Evolutionary conservation across 2,329 filamentous ascomycete genomes (phyloP), one percentile per base, ranked within the genome.

Genomic region (Knufia fluminis): DNA sequence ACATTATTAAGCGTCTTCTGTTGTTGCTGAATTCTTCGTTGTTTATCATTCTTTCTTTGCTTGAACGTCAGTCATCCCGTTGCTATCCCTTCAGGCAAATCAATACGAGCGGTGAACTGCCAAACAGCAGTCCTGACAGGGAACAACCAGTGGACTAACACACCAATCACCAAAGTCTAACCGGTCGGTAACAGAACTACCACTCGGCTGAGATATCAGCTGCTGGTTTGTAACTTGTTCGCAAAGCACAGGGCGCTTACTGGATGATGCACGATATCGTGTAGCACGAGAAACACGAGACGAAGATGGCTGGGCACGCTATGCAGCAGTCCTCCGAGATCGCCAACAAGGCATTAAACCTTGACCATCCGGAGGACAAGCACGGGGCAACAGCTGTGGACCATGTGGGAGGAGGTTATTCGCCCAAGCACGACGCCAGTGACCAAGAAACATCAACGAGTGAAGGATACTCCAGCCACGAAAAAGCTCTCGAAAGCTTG

Each of bases 351-450:
- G 51, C 49, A 16, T 10, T 52, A 22, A 48, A 52, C 39, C 48
- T 54, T 19, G 23, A 53, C 42, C 42, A 48, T 16, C 49, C 54
- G 22, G n/a, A 48, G 33, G 47, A 50, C 36, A 48, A 58, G 32
- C 54, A 53, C 45, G 54, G 49, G 24, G 24, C 43, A 19, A 43
- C 36, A 3, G 45, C 49, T 38, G 33, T 48, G n/a, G 38, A 54
- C 12, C 28, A 49, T 31, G 31, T 46, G 10, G 28, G 51, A 32
- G 24, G 26, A 42, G 33, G 40, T 17, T 12, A 22, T 12, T 31
- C 40, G 24, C 40, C 24, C 17, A 26, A 12, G 24, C 17, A n/a
- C 19, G 33, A 50, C 22, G 38, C 36, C 36, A 50, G 23, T 48
- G 23, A 48, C 28, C 31, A 32, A 46, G 20, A 19, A 36, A 4